These are phyloP conservation scores for Metschnikowia anglica DNA, from an alignment of 805 yeast species.

Conservation along the genomic window DNA sequence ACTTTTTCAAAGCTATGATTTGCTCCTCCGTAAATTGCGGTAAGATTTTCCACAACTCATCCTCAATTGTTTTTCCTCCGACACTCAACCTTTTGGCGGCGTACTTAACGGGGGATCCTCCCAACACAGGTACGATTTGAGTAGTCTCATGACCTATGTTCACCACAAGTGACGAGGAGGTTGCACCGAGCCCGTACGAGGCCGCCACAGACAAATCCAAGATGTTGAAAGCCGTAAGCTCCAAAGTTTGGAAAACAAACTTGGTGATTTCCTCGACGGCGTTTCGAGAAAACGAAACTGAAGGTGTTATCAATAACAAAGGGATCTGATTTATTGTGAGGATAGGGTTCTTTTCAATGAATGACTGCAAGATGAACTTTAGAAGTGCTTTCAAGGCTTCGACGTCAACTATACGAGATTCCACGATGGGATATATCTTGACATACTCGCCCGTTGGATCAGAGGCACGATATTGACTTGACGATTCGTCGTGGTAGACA, in stretches of 20 bases:
- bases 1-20: slow-evolving; percentile 71
- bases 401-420: slow-evolving; percentile 64
- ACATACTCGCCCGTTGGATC: slow-evolving; percentile 27
- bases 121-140: slow-evolving; percentile 78
- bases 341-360: slow-evolving; percentile 38
- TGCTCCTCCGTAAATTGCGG: slow-evolving; percentile 59
- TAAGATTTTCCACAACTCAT: slow-evolving; percentile 48
- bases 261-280: slow-evolving; percentile 70
- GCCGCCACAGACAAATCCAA: slow-evolving; percentile 68
- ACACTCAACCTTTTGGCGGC: slow-evolving; percentile 47
- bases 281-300: slow-evolving; percentile 62
- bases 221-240: slow-evolving; percentile 69
- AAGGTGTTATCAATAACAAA: slow-evolving; percentile 61
- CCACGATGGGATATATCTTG: slow-evolving; percentile 61
- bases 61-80: slow-evolving; percentile 73
- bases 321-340: slow-evolving; percentile 67
- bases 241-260: slow-evolving; percentile 70
- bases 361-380: slow-evolving; percentile 43
- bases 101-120: slow-evolving; percentile 59
- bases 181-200: slow-evolving; percentile 68
- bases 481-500: slow-evolving; percentile 52
- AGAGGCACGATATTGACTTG: slow-evolving; percentile 37
- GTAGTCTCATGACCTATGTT: slow-evolving; percentile 78
- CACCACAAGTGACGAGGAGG: slow-evolving; percentile 67
- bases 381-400: slow-evolving; percentile 68